Conservation (phyloP, 2,329 filamentous ascomycete species). For the Elsinoe perseae region DNA sequence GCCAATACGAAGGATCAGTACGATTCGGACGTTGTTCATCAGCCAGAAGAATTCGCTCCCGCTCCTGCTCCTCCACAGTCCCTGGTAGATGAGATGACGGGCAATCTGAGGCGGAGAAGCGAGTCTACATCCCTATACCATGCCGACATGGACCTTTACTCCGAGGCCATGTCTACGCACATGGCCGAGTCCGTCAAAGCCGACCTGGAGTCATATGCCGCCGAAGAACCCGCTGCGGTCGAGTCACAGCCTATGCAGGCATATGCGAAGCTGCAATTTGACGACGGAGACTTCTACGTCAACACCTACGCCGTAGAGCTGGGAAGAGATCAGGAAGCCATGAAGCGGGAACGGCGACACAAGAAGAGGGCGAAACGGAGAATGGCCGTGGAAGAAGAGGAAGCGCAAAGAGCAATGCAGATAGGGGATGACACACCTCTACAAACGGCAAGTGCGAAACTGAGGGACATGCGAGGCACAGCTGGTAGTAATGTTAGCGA, state of each 20-base stretch:
- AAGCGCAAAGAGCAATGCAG: constrained; percentile 15
- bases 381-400: constrained; percentile 20
- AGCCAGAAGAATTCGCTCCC: constrained; percentile 12
- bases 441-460: not conserved
- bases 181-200: constrained; percentile 11
- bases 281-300: constrained; percentile 71
- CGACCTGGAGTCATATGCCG: constrained; percentile 19
- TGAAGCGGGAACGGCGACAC: constrained; percentile 25
- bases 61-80: not conserved
- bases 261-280: constrained; percentile 62
- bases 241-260: constrained; percentile 40
- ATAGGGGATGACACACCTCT: constrained; percentile 13
- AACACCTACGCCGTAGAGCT: constrained; percentile 65
- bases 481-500: constrained; percentile 24
- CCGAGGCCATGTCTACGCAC: constrained; percentile 6
- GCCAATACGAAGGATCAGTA: not conserved
- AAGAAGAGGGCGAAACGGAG: constrained; percentile 17
- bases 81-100: constrained; percentile 6
- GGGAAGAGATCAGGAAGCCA: constrained; percentile 59
- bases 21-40: not conserved
- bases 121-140: not conserved
- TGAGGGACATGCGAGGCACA: constrained; percentile 8
- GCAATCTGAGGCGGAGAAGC: not conserved
- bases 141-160: constrained; percentile 14
- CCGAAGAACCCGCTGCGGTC: constrained; percentile 18